Conservation (phyloP, 176 grass and related monocot genomes). For the Chloris gayana region DNA sequence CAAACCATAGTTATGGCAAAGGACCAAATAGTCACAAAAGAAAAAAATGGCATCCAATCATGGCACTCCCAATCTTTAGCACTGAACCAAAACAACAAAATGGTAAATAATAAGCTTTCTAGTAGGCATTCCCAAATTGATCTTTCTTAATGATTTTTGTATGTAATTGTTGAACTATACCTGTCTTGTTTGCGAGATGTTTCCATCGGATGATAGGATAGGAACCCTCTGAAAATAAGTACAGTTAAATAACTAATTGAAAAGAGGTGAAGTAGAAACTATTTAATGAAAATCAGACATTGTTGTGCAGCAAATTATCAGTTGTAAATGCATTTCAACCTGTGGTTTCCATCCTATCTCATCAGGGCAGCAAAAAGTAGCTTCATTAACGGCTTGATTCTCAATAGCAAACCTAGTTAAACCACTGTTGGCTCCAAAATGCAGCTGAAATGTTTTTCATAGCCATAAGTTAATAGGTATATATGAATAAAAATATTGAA, state of each 20-base stretch:
- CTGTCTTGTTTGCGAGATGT: conserved; percentile 56
- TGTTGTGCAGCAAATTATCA: background rate
- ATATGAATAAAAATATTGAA: background rate
- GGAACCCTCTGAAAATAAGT: conserved; percentile 57
- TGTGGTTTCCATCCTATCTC: conserved; percentile 93
- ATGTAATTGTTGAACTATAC: conserved; percentile 36
- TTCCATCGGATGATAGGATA: conserved; percentile 69
- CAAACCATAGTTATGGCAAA: too few species aligned
- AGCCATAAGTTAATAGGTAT: conserved; percentile 13
- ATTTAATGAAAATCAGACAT: background rate
- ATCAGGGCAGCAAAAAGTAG: conserved; percentile 82
- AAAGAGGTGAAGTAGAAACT: background rate
- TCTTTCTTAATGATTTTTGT: background rate
- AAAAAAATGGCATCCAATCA: too few species aligned
- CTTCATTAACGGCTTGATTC: conserved; percentile 80
- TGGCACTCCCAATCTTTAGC: too few species aligned
- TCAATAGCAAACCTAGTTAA: conserved; percentile 71
- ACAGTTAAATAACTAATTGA: background rate
- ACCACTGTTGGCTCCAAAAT: conserved; percentile 88
- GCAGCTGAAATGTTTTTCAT: conserved; percentile 51
- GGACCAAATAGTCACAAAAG: too few species aligned
- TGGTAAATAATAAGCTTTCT: background rate
- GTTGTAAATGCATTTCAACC: conserved; percentile 42
- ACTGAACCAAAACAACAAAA: too few species aligned
- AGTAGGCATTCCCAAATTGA: too few species aligned